Conservation (phyloP, 2,329 filamentous ascomycete species). For the Penicillium capsulatum region DNA sequence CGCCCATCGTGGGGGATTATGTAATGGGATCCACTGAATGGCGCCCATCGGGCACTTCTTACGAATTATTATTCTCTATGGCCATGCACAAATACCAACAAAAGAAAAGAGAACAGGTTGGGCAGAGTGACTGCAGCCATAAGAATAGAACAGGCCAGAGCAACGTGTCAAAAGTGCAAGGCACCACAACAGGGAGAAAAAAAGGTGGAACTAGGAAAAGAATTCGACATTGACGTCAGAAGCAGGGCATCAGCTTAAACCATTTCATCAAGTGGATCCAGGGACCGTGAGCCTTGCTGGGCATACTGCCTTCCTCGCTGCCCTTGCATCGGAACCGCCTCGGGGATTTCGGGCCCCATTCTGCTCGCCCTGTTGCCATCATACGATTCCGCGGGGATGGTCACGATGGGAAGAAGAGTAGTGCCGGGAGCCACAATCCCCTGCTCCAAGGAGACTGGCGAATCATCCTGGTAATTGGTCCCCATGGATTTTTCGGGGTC, state of each 20-base stretch:
- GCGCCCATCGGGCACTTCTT: too few relatives aligned
- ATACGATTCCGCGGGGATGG: neutral
- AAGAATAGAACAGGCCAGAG: slow-evolving; percentile 7
- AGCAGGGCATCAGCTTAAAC: slow-evolving; percentile 1
- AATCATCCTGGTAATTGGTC: slow-evolving; percentile 2
- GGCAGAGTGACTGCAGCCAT: neutral
- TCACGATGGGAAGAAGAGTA: neutral
- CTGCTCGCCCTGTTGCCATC: neutral
- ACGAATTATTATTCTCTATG: neutral
- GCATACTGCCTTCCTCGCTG: neutral
- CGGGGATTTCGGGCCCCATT: neutral
- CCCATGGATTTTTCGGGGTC: slow-evolving; percentile 1
- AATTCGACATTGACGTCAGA: slow-evolving; percentile 7
- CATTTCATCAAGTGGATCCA: slow-evolving; percentile 5
- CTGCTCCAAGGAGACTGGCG: slow-evolving; percentile 1
- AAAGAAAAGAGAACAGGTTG: too few relatives aligned
- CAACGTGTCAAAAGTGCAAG: neutral
- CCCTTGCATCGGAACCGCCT: neutral
- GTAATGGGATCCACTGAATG: neutral
- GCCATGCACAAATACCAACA: too few relatives aligned
- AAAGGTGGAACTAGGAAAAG: slow-evolving; percentile 7
- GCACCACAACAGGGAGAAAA: neutral
- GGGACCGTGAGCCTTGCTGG: neutral
- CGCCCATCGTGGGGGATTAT: slow-evolving; percentile 1
- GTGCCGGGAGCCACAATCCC: neutral